A percentile compares a stretch with the other conserved stretches of the same genome.
phyloP scores from a whole-genome alignment of 352 stramenopile species.

The Globisporangium rhizosaccharum region DNA sequence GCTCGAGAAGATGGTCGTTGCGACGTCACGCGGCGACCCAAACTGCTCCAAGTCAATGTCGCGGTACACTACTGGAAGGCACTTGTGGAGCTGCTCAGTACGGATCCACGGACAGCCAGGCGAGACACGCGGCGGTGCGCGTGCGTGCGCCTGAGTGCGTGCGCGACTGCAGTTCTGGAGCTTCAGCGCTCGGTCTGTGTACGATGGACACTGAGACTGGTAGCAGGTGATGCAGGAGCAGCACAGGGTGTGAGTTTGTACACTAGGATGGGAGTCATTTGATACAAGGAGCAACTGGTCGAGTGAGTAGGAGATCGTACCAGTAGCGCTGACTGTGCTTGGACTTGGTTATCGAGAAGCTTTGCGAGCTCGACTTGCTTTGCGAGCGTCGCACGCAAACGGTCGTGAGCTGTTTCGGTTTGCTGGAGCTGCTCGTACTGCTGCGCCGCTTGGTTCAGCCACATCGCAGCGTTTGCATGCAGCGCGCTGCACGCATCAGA shows the following conservation, averaged over 20 bases:
- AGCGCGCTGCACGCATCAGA: neutral
- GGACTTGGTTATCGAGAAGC: conserved; percentile 14
- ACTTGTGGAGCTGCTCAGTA: conserved; percentile 11
- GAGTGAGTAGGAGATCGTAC: neutral
- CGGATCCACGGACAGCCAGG: conserved; percentile 7
- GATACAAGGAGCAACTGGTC: neutral
- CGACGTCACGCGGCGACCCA: neutral
- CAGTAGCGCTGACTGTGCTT: neutral
- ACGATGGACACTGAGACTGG: neutral
- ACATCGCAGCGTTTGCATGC: conserved; percentile 20
- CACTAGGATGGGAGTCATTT: too few species aligned
- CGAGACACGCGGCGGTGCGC: conserved; percentile 2
- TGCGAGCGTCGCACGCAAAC: conserved; percentile 28
- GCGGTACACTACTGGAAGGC: conserved; percentile 1
- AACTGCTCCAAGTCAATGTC: conserved; percentile 9
- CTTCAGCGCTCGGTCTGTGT: neutral
- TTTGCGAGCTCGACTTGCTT: conserved; percentile 41
- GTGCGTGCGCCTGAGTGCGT: neutral
- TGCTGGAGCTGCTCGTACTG: conserved; percentile 41
- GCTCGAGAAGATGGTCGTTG: conserved; percentile 9
- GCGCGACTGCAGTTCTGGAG: neutral
- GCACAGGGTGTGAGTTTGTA: neutral
- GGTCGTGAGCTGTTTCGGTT: conserved; percentile 31
- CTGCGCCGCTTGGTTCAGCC: conserved; percentile 34
- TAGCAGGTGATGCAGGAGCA: too few species aligned